Evolutionary conservation across 768 basidiomycete species (phyloP), one percentile per base, ranked within the genome.

Genomic region (Pholiota molesta): DNA sequence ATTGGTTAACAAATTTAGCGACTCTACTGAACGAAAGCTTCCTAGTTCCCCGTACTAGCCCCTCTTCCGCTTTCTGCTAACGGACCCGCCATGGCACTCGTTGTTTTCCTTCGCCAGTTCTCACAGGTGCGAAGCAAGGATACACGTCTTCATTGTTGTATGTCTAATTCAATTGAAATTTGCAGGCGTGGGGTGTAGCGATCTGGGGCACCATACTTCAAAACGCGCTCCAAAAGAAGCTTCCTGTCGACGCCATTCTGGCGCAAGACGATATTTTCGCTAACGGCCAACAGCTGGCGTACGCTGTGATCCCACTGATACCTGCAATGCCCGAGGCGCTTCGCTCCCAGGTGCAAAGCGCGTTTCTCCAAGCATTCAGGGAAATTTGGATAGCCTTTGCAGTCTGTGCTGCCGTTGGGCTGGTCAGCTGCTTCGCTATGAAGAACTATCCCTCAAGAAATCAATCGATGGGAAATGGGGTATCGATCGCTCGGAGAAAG

Each of bases 141-240:
- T 26, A 13, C 28, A 10, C 37, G 10, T 16, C 0, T 49, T 73
- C 11, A 70, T 66, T 9, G 28, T 19, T 49, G 31, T 26, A 49
- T 49, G 17, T 33, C 5, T 39, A 52, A n/a, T 21, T 21, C 16
- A 44, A 45, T 35, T 35, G 16, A 40, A 9, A 4, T 23, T 44
- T 31, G 19, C 31, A 62, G 61, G 61, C 61, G 1, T 62, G 61
- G 79, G 86, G 86, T 0, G 72, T 86, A 63, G 75, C 80, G 0
- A 77, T 88, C 60, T 80, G 82, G 2, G 75, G 75, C 14, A 77
- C 81, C 0, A 75, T 87, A 49, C 74, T 88, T 7, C 81, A 84
- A 64, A 88, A 85, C 69, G 62, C 79, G 55, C 77, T 88, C 16
- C 66, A 68, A 9, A 72, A 67, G 37, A 68, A 64, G 0, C 77